Evolutionary conservation across 2,329 filamentous ascomycete genomes (phyloP).

Genomic region (Colletotrichum truncatum): DNA sequence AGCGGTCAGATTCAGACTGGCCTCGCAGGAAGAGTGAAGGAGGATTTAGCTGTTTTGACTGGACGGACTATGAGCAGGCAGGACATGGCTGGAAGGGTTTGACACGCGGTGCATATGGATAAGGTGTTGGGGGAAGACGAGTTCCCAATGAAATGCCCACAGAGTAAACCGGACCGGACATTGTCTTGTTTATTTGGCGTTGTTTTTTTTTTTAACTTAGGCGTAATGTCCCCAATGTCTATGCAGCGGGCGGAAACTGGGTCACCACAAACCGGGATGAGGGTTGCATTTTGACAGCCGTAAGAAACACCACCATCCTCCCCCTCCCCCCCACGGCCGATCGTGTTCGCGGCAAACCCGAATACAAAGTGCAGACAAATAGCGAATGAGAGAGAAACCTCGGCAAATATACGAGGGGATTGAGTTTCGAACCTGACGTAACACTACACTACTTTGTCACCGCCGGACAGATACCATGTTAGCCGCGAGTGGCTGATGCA

Average conservation of each 20-base stretch:
- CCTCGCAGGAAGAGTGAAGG: background rate
- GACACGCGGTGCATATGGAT: background rate
- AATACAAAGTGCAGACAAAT: conserved; percentile 13
- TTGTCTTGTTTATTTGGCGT: background rate
- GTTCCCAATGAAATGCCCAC: no score
- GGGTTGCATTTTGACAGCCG: background rate
- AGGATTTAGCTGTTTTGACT: background rate
- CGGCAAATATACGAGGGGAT: background rate
- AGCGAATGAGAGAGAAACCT: background rate
- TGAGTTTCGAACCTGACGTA: background rate
- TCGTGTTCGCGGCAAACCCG: conserved; percentile 42
- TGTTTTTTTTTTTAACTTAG: no score
- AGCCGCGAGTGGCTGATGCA: background rate
- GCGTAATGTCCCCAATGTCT: background rate
- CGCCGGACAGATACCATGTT: background rate
- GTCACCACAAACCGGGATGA: background rate
- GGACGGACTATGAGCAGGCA: background rate
- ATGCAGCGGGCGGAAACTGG: conserved; percentile 1
- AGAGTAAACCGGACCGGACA: background rate
- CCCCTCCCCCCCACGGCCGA: conserved; percentile 38
- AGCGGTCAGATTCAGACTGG: background rate
- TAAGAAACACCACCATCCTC: background rate
- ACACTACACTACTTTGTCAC: background rate
- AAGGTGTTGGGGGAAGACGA: background rate
- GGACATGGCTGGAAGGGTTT: background rate